phyloP scores from a whole-genome alignment of 2,329 filamentous ascomycete genomes.

The Myrmaecium sp. region DNA sequence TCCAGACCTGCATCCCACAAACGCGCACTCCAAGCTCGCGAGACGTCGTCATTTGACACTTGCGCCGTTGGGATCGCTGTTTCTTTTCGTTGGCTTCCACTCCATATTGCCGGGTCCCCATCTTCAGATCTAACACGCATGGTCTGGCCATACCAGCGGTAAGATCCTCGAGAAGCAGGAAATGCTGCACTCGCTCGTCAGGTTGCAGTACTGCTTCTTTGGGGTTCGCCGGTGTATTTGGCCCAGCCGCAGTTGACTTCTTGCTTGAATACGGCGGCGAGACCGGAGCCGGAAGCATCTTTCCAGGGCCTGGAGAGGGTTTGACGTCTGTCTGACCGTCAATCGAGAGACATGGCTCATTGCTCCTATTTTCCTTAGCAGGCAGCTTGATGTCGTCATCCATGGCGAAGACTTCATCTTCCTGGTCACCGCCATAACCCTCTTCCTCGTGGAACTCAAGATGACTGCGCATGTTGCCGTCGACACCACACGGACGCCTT shows the following conservation, averaged over 20 bases:
- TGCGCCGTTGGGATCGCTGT: conserved; percentile 77
- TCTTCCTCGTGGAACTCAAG: conserved; percentile 88
- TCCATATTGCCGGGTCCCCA: conserved; percentile 95
- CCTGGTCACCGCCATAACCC: conserved; percentile 64
- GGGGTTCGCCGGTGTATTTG: conserved; percentile 17
- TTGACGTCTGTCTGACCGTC: background rate
- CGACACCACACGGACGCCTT: conserved; percentile 52
- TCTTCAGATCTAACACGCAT: conserved; percentile 94
- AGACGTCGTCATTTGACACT: conserved; percentile 85
- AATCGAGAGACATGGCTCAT: background rate
- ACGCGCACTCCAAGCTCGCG: conserved; percentile 80
- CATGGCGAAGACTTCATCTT: conserved; percentile 54
- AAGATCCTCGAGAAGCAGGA: conserved; percentile 81
- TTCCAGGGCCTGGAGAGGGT: conserved; percentile 5
- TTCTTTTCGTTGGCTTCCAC: conserved; percentile 86
- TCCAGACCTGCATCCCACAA: conserved; percentile 94
- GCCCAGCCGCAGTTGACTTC: conserved; percentile 2
- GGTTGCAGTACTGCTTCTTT: conserved; percentile 28
- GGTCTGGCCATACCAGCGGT: conserved; percentile 93
- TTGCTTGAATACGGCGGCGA: conserved; percentile 8
- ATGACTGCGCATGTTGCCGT: conserved; percentile 46
- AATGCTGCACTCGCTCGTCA: conserved; percentile 67
- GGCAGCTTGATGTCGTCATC: conserved; percentile 30
- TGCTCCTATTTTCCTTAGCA: conserved; percentile 2
- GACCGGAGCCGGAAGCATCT: conserved; percentile 18